Base-by-base conservation (phyloP, 2,329 filamentous ascomycete genomes). In the Botryotinia narcissicola region DNA sequence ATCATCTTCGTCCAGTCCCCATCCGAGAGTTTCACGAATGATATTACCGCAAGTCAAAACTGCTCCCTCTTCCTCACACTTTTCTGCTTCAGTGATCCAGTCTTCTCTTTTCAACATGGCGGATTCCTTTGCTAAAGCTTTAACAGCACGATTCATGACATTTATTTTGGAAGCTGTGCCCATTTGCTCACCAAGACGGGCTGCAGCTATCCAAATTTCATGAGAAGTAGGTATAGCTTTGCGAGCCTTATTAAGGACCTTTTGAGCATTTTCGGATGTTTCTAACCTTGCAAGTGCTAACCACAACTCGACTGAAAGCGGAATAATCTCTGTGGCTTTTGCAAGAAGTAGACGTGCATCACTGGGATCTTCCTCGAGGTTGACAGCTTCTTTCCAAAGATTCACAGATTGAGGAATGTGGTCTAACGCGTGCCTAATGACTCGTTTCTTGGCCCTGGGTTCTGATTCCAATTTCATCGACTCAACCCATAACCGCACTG, bases 381-480 rank as follows among this genome's bases (percentile, higher is more conserved):
- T 98, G 75, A 99, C 95, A 8, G 95, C 92, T 81, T 97, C 94
- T 81, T 98, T 99, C 96, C 96, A 99, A n/a, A 99, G 88, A 60
- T 93, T 92, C 66, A 98, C 96, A 0, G 95, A 98, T 80, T 97
- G 94, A 0, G 95, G 95, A 59, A 98, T 93, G 79, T 97, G 92
- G 79, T 98, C 93, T 62, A 99, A 86, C 0, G 96, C 97, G 80
- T 97, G 93, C 72, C 95, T 89, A 48, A 98, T 90, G 12, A 99
- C 96, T 80, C 94, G 91, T 84, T 98, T 98, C 83, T 97, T 97
- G 18, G 94, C 93, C 74, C 91, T 89, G 1, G 90, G 84, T 66
- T 97, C 92, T 12, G 90, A 90, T 82, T 99, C 96, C 37, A 99
- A 84, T 76, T 94, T 93, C 90, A 98, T 98, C 0, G 96, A 97